Conservation (phyloP, 305 asterid genomes). For the Plantago coronopus region DNA sequence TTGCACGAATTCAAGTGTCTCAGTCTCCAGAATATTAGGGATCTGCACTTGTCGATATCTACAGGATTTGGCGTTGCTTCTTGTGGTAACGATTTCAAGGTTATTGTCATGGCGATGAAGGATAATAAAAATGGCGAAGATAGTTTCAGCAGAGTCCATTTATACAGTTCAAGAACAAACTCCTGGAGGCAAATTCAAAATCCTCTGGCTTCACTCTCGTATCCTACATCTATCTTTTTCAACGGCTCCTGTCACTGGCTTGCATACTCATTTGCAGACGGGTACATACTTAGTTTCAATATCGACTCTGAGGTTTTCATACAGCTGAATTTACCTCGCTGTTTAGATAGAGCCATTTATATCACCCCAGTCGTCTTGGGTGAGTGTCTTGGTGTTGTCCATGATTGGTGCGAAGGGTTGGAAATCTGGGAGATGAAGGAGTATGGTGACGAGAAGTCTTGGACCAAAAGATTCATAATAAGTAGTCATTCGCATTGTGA, state of each 20-base stretch:
- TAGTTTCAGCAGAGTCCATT: not conserved
- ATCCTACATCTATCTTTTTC: too few species aligned
- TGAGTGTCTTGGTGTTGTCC: not conserved
- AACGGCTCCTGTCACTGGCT: not conserved
- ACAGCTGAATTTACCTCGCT: not conserved
- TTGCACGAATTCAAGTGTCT: not conserved
- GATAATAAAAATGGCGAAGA: not conserved
- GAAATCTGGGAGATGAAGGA: slow-evolving; percentile 1
- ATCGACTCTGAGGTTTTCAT: not conserved
- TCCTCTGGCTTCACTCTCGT: not conserved
- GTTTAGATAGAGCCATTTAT: not conserved
- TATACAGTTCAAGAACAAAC: not conserved
- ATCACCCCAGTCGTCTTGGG: not conserved
- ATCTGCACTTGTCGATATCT: too few species aligned
- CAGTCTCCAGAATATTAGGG: not conserved
- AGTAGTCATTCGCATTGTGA: not conserved
- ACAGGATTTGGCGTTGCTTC: not conserved
- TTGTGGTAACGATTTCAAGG: not conserved
- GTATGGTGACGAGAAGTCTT: not conserved
- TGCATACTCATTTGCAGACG: not conserved
- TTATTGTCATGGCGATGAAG: not conserved
- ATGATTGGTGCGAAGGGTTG: not conserved
- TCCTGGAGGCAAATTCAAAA: not conserved
- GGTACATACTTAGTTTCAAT: not conserved
- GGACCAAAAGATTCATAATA: not conserved